A percentile compares a stretch with the other conserved stretches of the same genome.
These are phyloP conservation scores for Talaromyces sp. DNA, from an alignment of 2,329 filamentous ascomycete genomes.

Conservation along the genomic window DNA sequence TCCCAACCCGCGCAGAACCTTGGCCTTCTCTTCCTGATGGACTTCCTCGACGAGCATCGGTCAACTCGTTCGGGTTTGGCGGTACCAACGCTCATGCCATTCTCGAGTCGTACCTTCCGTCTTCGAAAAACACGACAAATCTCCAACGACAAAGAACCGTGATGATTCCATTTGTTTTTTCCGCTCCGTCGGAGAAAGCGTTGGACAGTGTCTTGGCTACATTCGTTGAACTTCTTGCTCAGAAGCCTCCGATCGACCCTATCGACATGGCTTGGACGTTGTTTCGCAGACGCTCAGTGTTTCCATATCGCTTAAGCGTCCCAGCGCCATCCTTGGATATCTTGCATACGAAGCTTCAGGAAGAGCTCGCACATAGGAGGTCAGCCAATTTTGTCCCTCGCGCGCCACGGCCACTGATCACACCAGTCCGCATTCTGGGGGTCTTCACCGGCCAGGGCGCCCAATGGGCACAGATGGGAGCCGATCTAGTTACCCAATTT, in stretches of 20 bases:
- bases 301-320: background rate
- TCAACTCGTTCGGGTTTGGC: conserved; percentile 43
- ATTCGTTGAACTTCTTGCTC: conserved; percentile 42
- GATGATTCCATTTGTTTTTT: conserved; percentile 4
- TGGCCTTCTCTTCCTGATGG: conserved; percentile 16
- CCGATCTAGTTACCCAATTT: conserved; percentile 15
- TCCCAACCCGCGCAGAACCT: conserved; percentile 14
- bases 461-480: conserved; percentile 25
- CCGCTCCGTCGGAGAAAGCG: background rate
- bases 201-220: background rate
- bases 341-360: conserved; percentile 11
- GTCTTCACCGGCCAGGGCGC: conserved; percentile 30
- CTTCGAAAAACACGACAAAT: background rate
- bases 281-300: conserved; percentile 13
- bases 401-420: background rate
- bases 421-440: conserved; percentile 11
- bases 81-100: conserved; percentile 31
- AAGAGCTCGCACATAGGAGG: background rate
- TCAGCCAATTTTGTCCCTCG: background rate
- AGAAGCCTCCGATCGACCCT: conserved; percentile 45
- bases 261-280: conserved; percentile 54
- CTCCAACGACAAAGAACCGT: background rate
- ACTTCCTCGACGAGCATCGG: conserved; percentile 14
- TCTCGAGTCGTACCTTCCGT: conserved; percentile 14
- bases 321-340: background rate